A percentile compares a stretch with the other conserved stretches of the same genome.
phyloP scores from a whole-genome alignment of 1,284 basidiomycete species.

The Trametes pubescens region DNA sequence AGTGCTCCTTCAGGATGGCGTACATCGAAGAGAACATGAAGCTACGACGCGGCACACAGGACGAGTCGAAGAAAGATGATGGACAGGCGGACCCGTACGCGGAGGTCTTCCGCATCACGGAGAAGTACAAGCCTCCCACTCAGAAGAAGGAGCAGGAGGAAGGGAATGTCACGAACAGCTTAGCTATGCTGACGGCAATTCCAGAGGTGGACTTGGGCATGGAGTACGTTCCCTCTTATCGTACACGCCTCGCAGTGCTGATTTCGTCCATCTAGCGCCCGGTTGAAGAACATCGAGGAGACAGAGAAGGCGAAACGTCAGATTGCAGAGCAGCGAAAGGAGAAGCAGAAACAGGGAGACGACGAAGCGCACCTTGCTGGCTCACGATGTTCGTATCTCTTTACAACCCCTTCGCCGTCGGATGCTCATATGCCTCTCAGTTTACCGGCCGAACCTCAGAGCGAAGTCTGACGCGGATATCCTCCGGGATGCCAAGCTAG shows the following conservation, averaged over 20 bases:
- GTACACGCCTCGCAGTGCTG: neutral
- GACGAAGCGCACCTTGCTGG: constrained; percentile 85
- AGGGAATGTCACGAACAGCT: constrained; percentile 90
- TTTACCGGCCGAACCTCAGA: constrained; percentile 82
- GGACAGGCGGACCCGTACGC: constrained; percentile 77
- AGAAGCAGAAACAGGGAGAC: constrained; percentile 57
- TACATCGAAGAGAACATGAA: constrained; percentile 96
- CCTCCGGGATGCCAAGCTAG: constrained; percentile 82
- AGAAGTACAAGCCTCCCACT: constrained; percentile 70
- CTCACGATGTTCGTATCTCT: constrained; percentile 68
- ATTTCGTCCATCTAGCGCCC: constrained; percentile 60
- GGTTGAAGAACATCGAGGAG: constrained; percentile 94
- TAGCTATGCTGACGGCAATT: constrained; percentile 95
- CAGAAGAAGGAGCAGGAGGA: constrained; percentile 75
- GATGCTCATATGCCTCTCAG: constrained; percentile 50
- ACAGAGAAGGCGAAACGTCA: constrained; percentile 94
- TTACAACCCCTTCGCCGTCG: neutral
- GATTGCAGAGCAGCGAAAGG: constrained; percentile 78
- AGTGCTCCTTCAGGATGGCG: constrained; percentile 78
- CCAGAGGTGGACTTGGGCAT: constrained; percentile 98
- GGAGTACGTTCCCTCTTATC: constrained; percentile 71
- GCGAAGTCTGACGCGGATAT: constrained; percentile 88
- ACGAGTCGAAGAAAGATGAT: constrained; percentile 53
- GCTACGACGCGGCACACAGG: constrained; percentile 70
- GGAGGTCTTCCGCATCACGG: constrained; percentile 83